Conservation (phyloP, 768 basidiomycete genomes). For the Russula sp. region DNA sequence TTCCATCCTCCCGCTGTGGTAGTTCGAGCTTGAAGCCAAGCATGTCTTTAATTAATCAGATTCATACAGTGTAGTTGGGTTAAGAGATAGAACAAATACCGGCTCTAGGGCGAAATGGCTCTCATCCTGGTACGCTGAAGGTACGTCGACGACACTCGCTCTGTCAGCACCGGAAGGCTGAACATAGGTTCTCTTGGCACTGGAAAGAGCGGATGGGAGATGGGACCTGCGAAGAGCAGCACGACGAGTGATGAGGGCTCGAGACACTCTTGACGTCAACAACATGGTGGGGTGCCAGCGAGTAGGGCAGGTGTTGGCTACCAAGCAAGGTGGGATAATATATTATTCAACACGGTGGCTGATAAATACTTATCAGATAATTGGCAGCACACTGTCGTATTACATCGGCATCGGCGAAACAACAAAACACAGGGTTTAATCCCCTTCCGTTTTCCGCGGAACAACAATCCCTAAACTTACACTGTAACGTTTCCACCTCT, state of each 20-base stretch:
- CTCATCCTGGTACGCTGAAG: slow-evolving; percentile 68
- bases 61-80: background rate
- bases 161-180: slow-evolving; percentile 81
- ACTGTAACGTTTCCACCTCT: slow-evolving; percentile 13
- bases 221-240: slow-evolving; percentile 35
- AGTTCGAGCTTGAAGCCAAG: slow-evolving; percentile 80
- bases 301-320: background rate
- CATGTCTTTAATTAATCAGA: slow-evolving; percentile 60
- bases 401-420: background rate
- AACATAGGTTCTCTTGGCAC: slow-evolving; percentile 58
- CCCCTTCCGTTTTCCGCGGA: background rate
- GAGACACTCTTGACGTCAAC: slow-evolving; percentile 56
- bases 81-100: slow-evolving; percentile 43
- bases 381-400: background rate
- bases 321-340: background rate
- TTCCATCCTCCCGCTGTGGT: slow-evolving; percentile 54
- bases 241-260: slow-evolving; percentile 34
- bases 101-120: slow-evolving; percentile 61
- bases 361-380: slow-evolving; percentile 29
- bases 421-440: background rate
- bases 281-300: slow-evolving; percentile 45
- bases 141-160: slow-evolving; percentile 79
- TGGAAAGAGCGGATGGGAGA: slow-evolving; percentile 27
- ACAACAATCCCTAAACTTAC: slow-evolving; percentile 10
- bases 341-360: slow-evolving; percentile 1